These are phyloP conservation scores for Penicillium psychrosexuale DNA, from an alignment of 2,329 filamentous ascomycete species.

Conservation along the genomic window DNA sequence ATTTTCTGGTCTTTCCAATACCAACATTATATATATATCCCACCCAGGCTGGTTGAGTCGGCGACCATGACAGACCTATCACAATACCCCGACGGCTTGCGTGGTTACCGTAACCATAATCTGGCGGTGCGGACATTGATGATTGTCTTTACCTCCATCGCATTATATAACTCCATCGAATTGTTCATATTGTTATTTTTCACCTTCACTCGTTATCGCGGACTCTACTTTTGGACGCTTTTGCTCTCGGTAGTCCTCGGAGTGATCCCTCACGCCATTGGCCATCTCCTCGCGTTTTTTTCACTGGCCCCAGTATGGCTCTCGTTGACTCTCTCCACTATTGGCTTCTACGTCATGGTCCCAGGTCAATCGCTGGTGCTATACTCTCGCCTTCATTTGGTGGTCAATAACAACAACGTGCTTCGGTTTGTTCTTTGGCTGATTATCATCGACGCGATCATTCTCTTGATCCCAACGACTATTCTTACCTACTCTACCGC, in stretches of 20 bases:
- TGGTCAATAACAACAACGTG: conserved; percentile 50
- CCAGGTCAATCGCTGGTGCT: conserved; percentile 61
- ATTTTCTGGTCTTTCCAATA: not conserved
- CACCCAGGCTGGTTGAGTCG: not conserved
- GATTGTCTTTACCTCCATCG: conserved; percentile 40
- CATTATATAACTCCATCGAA: conserved; percentile 49
- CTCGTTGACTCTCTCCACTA: conserved; percentile 41
- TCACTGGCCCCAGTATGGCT: conserved; percentile 34
- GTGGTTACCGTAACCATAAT: conserved; percentile 25
- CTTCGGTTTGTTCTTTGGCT: conserved; percentile 54
- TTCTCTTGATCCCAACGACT: conserved; percentile 54
- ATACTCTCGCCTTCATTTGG: conserved; percentile 60
- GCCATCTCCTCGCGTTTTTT: conserved; percentile 42
- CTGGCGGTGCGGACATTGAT: conserved; percentile 28
- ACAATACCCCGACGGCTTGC: conserved; percentile 28
- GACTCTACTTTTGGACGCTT: conserved; percentile 45
- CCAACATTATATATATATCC: not conserved
- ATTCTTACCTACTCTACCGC: conserved; percentile 51
- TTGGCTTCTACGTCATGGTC: conserved; percentile 60
- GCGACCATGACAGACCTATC: conserved; percentile 16
- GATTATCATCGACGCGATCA: conserved; percentile 55
- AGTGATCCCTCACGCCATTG: conserved; percentile 38
- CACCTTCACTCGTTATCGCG: conserved; percentile 37
- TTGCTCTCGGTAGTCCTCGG: conserved; percentile 36
- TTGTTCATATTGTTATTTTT: conserved; percentile 38